Evolutionary conservation across 2,329 filamentous ascomycete genomes (phyloP).

Genomic region (Sarocladium oryzae): DNA sequence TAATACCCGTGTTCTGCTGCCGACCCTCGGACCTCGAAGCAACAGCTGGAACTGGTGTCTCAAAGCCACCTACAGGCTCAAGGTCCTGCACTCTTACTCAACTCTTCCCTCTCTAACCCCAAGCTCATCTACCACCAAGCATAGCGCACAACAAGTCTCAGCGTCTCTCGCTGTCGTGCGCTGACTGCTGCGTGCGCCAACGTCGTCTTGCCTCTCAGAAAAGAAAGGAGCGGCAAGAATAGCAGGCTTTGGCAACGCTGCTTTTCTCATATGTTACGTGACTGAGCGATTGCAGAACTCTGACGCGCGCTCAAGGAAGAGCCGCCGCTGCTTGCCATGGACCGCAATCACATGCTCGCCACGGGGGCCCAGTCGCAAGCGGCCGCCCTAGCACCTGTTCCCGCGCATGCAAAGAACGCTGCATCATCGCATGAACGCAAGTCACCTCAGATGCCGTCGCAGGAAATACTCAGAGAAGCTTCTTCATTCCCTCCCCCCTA

Average conservation of each 20-base stretch:
- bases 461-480: background rate
- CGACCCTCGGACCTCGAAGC: background rate
- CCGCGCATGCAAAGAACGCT: background rate
- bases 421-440: background rate
- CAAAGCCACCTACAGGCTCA: background rate
- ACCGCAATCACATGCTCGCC: constrained; percentile 40
- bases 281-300: background rate
- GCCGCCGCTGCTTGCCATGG: constrained; percentile 21
- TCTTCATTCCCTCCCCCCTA: background rate
- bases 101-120: background rate
- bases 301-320: background rate
- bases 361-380: constrained; percentile 12
- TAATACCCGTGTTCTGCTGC: background rate
- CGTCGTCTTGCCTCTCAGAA: background rate
- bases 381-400: background rate
- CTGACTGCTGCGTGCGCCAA: background rate
- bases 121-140: background rate
- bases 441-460: background rate
- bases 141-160: background rate
- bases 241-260: no score
- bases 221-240: background rate
- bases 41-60: background rate
- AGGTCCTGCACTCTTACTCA: background rate
- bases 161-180: background rate
- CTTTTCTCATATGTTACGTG: constrained; percentile 5